These are phyloP conservation scores for Pyronema domesticum DNA, from an alignment of 495 filamentous ascomycete genomes.

Conservation along the genomic window DNA sequence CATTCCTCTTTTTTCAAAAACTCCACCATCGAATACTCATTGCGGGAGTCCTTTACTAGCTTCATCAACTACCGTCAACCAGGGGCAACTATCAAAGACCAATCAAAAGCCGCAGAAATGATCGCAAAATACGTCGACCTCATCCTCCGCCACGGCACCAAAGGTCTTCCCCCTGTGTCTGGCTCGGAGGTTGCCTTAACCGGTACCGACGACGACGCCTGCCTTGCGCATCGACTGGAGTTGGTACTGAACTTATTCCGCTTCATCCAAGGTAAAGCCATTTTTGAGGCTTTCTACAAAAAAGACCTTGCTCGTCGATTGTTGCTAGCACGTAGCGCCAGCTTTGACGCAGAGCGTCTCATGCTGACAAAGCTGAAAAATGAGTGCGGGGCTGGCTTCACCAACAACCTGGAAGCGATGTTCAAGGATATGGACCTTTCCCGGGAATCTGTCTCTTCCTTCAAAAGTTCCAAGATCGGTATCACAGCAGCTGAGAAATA, in stretches of 20 bases:
- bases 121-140: conserved; percentile 93
- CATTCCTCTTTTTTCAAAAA: conserved; percentile 55
- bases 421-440: conserved; percentile 93
- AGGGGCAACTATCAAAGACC: conserved; percentile 54
- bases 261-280: conserved; percentile 91
- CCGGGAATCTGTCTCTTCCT: conserved; percentile 64
- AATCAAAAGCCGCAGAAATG: conserved; percentile 93
- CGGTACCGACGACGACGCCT: conserved; percentile 51
- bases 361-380: conserved; percentile 84
- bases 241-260: conserved; percentile 84
- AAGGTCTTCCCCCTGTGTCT: conserved; percentile 48
- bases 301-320: conserved; percentile 79
- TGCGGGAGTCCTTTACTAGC: conserved; percentile 65
- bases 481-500: conserved; percentile 29
- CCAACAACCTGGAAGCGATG: conserved; percentile 95
- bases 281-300: conserved; percentile 98
- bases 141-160: conserved; percentile 71
- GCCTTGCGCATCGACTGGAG: conserved; percentile 77
- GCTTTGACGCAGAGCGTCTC: conserved; percentile 81
- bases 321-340: conserved; percentile 78
- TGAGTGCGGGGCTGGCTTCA: conserved; percentile 85
- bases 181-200: conserved; percentile 16
- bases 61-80: conserved; percentile 79
- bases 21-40: conserved; percentile 50
- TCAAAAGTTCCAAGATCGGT: conserved; percentile 33